These are phyloP conservation scores for Ustilago sp. DNA, from an alignment of 1,284 basidiomycete species.

Conservation along the genomic window DNA sequence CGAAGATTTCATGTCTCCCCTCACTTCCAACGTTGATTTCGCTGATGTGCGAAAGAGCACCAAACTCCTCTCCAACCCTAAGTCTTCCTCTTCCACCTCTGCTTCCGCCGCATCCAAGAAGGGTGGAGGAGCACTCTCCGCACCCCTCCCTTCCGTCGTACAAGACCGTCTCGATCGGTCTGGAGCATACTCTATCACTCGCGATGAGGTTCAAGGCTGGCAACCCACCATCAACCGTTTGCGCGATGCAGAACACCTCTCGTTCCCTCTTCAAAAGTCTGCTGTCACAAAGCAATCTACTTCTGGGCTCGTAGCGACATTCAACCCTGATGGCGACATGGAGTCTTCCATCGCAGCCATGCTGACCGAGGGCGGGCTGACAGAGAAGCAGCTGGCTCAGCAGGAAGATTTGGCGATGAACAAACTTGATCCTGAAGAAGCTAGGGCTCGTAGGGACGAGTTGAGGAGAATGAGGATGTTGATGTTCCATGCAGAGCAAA, in stretches of 20 bases:
- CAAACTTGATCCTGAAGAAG: conserved; percentile 84
- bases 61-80: conserved; percentile 41
- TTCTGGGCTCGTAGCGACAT: conserved; percentile 80
- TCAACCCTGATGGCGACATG: conserved; percentile 64
- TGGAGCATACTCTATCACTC: conserved; percentile 93
- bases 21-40: conserved; percentile 69
- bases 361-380: conserved; percentile 67
- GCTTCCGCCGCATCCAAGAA: conserved; percentile 74
- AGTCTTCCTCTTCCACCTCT: conserved; percentile 59
- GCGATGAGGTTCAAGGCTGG: conserved; percentile 94
- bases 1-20: conserved; percentile 80
- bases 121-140: conserved; percentile 77
- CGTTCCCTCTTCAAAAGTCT: conserved; percentile 83
- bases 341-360: conserved; percentile 64
- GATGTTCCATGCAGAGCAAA: conserved; percentile 91
- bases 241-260: conserved; percentile 84
- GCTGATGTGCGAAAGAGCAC: conserved; percentile 53
- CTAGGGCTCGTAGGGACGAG: conserved; percentile 81
- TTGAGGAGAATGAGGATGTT: conserved; percentile 89
- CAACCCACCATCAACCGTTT: conserved; percentile 78
- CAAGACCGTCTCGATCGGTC: conserved; percentile 92
- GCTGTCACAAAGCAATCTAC: conserved; percentile 74
- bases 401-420: conserved; percentile 86
- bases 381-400: conserved; percentile 78
- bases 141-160: conserved; percentile 85